Evolutionary conservation across 192 early-diverging fungal genomes (phyloP), one percentile per base, ranked within the genome.

Genomic region (Coemansia sp.): DNA sequence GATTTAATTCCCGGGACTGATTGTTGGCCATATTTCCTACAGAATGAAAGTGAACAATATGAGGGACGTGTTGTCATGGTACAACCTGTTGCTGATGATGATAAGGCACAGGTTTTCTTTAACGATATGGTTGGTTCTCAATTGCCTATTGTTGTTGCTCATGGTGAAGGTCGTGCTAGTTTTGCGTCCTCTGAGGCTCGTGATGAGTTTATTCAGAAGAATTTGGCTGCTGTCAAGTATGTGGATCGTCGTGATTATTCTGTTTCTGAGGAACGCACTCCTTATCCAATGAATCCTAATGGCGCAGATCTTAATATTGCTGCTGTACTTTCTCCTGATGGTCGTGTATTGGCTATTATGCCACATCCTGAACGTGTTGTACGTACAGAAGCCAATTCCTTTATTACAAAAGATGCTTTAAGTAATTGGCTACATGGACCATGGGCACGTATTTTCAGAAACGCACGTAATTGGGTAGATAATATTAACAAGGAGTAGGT

Each of bases 271-370:
- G 75, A 81, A 14, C 89, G 87, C 14, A 87, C 92, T 62, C 82
- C 84, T 67, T 99, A 99, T 72, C 98, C 98, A 50, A 88, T 86
- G 85, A 99, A 99, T 83, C 98, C 98, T 57, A 99, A 99, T 77
- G 98, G 98, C 21, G 87, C 90, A 27, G 88, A 89, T 14, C 29
- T 85, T 61, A 95, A 94, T 54, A 87, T 99, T 61, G 88, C 96
- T n/a, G 98, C 88, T 14, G 85, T 98, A 4, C 80, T 87, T 50
- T 92, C 89, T 0, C 85, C 86, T 51, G 90, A 94, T 64, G 98
- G 98, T 32, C 88, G 96, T 61, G 90, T 97, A 7, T 70, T 96
- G 64, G 89, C 91, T 14, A 87, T 98, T 80, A 99, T 99, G 98
- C 98, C 98, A 53, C 98, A 99, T 72, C 98, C 98, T 5, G 98